Evolutionary conservation across 1,139 yeast genomes (phyloP).

Genomic region (Taphrina deformans): DNA sequence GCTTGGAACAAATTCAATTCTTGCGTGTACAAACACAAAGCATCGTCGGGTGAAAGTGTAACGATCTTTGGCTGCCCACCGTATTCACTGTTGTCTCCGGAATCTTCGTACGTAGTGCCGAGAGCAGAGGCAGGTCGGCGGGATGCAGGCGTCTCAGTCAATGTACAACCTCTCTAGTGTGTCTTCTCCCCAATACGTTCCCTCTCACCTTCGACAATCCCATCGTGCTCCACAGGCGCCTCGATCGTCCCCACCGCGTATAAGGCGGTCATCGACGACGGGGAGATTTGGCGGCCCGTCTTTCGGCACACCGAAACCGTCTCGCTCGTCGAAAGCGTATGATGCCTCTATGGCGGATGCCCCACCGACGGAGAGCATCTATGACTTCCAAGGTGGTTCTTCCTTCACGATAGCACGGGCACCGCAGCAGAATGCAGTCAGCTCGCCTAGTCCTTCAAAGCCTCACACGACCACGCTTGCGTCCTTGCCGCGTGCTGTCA

Average conservation of each 20-base stretch:
- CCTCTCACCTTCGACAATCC: slow-evolving; percentile 29
- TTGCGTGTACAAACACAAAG: not conserved
- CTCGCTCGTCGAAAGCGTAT: slow-evolving; percentile 16
- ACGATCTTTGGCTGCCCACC: too few species aligned
- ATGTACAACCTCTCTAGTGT: slow-evolving; percentile 28
- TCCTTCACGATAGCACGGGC: not conserved
- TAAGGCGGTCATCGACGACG: slow-evolving; percentile 30
- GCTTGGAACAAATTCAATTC: not conserved
- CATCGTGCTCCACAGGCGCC: slow-evolving; percentile 13
- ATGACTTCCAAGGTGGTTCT: slow-evolving; percentile 34
- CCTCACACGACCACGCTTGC: not conserved
- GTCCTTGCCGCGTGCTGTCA: slow-evolving; percentile 53
- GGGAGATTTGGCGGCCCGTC: slow-evolving; percentile 36
- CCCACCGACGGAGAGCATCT: slow-evolving; percentile 37
- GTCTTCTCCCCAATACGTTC: slow-evolving; percentile 25
- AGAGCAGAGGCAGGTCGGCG: not conserved
- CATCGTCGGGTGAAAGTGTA: too few species aligned
- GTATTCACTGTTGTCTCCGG: too few species aligned
- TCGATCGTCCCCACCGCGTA: slow-evolving; percentile 14
- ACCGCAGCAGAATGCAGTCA: not conserved
- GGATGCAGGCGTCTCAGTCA: slow-evolving; percentile 31
- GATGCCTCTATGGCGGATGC: slow-evolving; percentile 34
- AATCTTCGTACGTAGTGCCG: too few species aligned
- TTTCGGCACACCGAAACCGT: slow-evolving; percentile 36
- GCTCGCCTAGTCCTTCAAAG: not conserved